phyloP scores from a whole-genome alignment of 805 yeast genomes.

The Saccharomycopsis sp. region DNA sequence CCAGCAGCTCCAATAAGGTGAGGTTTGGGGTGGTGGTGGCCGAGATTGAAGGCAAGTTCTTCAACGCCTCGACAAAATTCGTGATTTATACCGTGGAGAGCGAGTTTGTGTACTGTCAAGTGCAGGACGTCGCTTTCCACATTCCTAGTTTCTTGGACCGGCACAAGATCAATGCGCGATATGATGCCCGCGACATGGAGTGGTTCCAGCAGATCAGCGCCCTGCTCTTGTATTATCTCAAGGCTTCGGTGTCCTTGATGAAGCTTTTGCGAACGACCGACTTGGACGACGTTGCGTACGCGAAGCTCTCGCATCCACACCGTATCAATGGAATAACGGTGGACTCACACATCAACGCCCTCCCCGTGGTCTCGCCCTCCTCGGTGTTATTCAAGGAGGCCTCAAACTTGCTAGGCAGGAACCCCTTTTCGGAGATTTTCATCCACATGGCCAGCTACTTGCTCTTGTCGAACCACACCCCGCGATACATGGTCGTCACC shows the following conservation, averaged over 20 bases:
- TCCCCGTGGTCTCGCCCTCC: slow-evolving; percentile 15
- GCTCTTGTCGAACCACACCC: slow-evolving; percentile 4
- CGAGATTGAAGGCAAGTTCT: slow-evolving; percentile 29
- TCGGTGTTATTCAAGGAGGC: slow-evolving; percentile 1
- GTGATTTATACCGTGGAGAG: slow-evolving; percentile 29
- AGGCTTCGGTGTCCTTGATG: slow-evolving; percentile 20
- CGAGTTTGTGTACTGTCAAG: slow-evolving; percentile 25
- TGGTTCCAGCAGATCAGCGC: too few species aligned
- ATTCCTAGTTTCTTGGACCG: slow-evolving; percentile 25
- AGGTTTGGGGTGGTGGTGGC: slow-evolving; percentile 33
- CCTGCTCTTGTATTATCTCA: slow-evolving; percentile 28
- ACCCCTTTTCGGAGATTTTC: slow-evolving; percentile 3
- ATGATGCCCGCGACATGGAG: too few species aligned
- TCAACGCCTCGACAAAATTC: slow-evolving; percentile 23
- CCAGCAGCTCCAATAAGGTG: slow-evolving; percentile 15
- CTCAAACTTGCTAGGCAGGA: slow-evolving; percentile 1
- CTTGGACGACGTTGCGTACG: slow-evolving; percentile 12
- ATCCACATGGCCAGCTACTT: slow-evolving; percentile 8
- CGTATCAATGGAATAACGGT: slow-evolving; percentile 9
- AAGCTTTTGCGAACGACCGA: slow-evolving; percentile 10
- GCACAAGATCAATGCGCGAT: slow-evolving; percentile 24
- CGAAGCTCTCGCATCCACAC: slow-evolving; percentile 14
- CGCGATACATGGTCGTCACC: slow-evolving; percentile 7
- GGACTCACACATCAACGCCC: slow-evolving; percentile 9
- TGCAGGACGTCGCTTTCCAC: slow-evolving; percentile 29